Conservation (phyloP, 2,329 filamentous ascomycete species). For the Plectosphaerella sp. region DNA sequence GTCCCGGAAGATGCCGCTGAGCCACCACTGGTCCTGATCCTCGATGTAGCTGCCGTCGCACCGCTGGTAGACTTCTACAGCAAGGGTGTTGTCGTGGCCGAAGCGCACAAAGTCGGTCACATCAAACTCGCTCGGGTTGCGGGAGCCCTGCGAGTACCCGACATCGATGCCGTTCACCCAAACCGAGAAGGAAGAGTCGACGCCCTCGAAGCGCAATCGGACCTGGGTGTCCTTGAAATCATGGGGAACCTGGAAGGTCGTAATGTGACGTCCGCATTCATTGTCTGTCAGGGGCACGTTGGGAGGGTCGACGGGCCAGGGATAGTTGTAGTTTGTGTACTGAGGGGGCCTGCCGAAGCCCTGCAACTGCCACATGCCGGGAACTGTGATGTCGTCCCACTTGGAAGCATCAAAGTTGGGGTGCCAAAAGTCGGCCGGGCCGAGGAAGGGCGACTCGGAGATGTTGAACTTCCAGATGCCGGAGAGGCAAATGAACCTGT, state of each 20-base stretch:
- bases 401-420: constrained; percentile 26
- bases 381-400: constrained; percentile 55
- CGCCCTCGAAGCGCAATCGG: constrained; percentile 69
- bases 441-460: constrained; percentile 38
- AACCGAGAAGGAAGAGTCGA: constrained; percentile 67
- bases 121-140: constrained; percentile 72
- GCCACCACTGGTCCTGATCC: constrained; percentile 68
- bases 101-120: constrained; percentile 48
- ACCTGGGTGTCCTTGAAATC: constrained; percentile 48
- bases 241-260: constrained; percentile 47
- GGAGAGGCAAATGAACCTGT: constrained; percentile 40
- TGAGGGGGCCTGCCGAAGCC: constrained; percentile 60
- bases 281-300: constrained; percentile 61
- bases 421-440: constrained; percentile 34
- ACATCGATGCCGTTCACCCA: constrained; percentile 65
- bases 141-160: constrained; percentile 68
- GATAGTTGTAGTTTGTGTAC: constrained; percentile 67
- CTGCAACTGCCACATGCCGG: constrained; percentile 68
- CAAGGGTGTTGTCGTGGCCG: constrained; percentile 46
- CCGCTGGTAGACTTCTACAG: constrained; percentile 67
- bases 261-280: constrained; percentile 60
- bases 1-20: constrained; percentile 65
- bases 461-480: constrained; percentile 51
- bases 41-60: constrained; percentile 71
- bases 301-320: constrained; percentile 64